These are phyloP conservation scores for Dactylis glomerata DNA, from an alignment of 176 grass and related monocot species.

Conservation along the genomic window DNA sequence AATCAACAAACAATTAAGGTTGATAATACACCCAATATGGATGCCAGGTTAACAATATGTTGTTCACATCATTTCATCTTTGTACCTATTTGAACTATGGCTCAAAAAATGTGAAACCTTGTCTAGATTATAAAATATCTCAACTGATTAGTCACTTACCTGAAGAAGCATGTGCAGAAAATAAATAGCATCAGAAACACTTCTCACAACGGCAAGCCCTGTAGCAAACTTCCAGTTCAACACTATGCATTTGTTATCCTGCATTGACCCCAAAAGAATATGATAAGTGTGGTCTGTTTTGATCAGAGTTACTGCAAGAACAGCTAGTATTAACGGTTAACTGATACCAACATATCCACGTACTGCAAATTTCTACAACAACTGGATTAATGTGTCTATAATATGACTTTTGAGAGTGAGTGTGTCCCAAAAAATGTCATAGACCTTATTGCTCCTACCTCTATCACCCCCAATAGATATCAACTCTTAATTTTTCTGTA, in stretches of 20 bases:
- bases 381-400: background rate
- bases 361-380: background rate
- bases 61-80: conserved; percentile 5
- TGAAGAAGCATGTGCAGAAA: conserved; percentile 96
- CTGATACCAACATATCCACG: background rate
- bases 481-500: background rate
- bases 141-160: conserved; percentile 39
- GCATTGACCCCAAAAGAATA: background rate
- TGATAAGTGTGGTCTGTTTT: conserved; percentile 2
- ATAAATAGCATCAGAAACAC: conserved; percentile 93
- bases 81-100: background rate
- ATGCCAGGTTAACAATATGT: background rate
- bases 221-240: conserved; percentile 73
- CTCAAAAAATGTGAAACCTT: conserved; percentile 13
- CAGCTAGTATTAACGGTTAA: conserved; percentile 15
- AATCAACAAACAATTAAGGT: background rate
- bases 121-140: conserved; percentile 18
- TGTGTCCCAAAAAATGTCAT: background rate
- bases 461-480: too few relatives aligned
- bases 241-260: conserved; percentile 84
- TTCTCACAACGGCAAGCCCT: conserved; percentile 73
- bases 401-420: background rate
- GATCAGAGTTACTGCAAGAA: background rate
- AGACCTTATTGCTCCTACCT: background rate
- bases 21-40: background rate